These are phyloP conservation scores for Cercospora zeae-maydis DNA, from an alignment of 2,329 filamentous ascomycete genomes.

Conservation along the genomic window DNA sequence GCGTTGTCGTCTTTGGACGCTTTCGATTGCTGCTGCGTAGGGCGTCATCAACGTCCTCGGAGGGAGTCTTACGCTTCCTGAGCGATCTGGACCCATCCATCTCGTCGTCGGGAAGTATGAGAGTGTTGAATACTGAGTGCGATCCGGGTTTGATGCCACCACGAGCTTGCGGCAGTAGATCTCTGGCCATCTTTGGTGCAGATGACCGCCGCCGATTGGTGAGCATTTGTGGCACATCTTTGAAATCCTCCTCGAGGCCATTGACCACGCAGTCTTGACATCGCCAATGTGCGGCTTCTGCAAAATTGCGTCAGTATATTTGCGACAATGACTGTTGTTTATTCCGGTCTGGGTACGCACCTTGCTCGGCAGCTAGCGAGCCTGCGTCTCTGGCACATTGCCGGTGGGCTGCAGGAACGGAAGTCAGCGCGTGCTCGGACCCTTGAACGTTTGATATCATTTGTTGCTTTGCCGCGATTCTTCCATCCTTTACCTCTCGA, in stretches of 20 bases:
- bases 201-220: slow-evolving; percentile 54
- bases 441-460: slow-evolving; percentile 32
- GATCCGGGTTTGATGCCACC: slow-evolving; percentile 64
- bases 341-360: slow-evolving; percentile 48
- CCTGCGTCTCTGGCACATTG: slow-evolving; percentile 77
- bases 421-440: slow-evolving; percentile 43
- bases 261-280: slow-evolving; percentile 58
- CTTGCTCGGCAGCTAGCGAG: slow-evolving; percentile 58
- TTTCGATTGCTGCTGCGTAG: slow-evolving; percentile 40
- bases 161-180: slow-evolving; percentile 66
- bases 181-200: slow-evolving; percentile 61
- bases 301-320: slow-evolving; percentile 26
- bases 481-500: slow-evolving; percentile 23
- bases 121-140: slow-evolving; percentile 72
- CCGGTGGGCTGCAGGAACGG: slow-evolving; percentile 69
- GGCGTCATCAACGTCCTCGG: slow-evolving; percentile 52
- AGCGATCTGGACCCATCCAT: slow-evolving; percentile 73
- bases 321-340: slow-evolving; percentile 11
- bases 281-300: slow-evolving; percentile 59
- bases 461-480: slow-evolving; percentile 28
- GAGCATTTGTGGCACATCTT: slow-evolving; percentile 37
- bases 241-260: slow-evolving; percentile 43
- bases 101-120: slow-evolving; percentile 68
- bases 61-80: slow-evolving; percentile 75
- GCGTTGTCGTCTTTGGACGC: slow-evolving; percentile 40